Base-by-base conservation (phyloP, 2,329 filamentous ascomycete species). In the Trichoderma gracile region DNA sequence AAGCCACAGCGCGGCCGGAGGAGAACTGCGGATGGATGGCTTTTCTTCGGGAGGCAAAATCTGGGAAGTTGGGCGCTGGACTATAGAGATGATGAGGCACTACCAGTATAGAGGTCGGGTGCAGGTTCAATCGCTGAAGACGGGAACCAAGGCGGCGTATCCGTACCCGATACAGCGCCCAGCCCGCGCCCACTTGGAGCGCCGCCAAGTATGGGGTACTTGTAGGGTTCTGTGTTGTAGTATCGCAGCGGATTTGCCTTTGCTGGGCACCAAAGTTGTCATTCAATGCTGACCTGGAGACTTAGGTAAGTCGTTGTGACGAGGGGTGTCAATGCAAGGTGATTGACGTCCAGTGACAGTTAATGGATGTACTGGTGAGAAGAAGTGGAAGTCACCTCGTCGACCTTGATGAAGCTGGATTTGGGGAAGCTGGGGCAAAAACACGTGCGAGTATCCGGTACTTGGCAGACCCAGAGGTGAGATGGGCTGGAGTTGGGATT, bases 1-100 rank as follows among this genome's bases (percentile, higher is more conserved):
- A 50, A 55, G 43, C 60, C 50, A 42, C 53, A 4, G 47, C 43
- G 42, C 50, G 45, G 27, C 27, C 27, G 17, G 27, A 56, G 23
- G 53, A 47, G 40, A n/a, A 10, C 3, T 33, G 30, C 5, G 33
- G 33, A 52, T 33, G 49, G 49, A 49, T 58, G 61, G 61, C 43
- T 43, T 64, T 64, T 64, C 46, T 38, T 58, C 54, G 43, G 60
- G 54, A 64, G 61, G 61, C 61, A 38, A 64, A 64, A 14, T 4
- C 33, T 14, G 12, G 30, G 6, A 14, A 14, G 33, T 64, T 64
- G 38, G 61, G 60, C 52, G 38, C 43, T 53, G 58, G 30, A 45
- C 33, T n/a, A n/a, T n/a, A n/a, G n/a, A n/a, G n/a, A n/a, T n/a
- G n/a, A n/a, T n/a, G n/a, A n/a, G n/a, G n/a, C n/a, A n/a, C n/a